Conservation (phyloP, 1,139 yeast genomes). For the Kodamaea derodonti region DNA sequence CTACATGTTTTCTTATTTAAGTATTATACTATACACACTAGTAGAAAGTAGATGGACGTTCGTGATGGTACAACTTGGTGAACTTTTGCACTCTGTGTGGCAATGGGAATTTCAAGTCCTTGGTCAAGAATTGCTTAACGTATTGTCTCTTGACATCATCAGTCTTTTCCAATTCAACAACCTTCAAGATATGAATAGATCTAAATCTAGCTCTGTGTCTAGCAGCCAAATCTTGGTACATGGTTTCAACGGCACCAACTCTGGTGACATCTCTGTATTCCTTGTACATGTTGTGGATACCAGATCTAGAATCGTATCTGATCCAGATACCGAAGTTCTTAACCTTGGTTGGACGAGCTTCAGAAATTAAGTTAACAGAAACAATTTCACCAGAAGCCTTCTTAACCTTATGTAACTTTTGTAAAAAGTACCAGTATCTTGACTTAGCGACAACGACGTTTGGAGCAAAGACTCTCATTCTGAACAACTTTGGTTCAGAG, state of each 20-base stretch:
- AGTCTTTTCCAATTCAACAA: slow-evolving; percentile 96
- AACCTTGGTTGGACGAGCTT: slow-evolving; percentile 97
- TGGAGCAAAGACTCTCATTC: slow-evolving; percentile 99
- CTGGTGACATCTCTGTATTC: slow-evolving; percentile 99
- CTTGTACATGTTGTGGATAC: slow-evolving; percentile 99
- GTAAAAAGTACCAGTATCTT: slow-evolving; percentile 99
- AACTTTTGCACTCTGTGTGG: slow-evolving; percentile 98
- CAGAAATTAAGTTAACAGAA: slow-evolving; percentile 85
- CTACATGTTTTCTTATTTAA: too few species aligned
- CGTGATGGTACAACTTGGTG: slow-evolving; percentile 81
- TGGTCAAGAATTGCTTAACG: slow-evolving; percentile 94
- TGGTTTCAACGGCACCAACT: slow-evolving; percentile 97
- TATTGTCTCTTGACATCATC: slow-evolving; percentile 99
- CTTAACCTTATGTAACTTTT: slow-evolving; percentile 99
- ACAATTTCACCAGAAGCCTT: slow-evolving; percentile 99
- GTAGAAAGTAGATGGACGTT: slow-evolving; percentile 97
- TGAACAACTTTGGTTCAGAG: slow-evolving; percentile 99
- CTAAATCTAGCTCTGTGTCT: slow-evolving; percentile 99
- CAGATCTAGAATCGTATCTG: slow-evolving; percentile 99
- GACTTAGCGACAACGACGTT: slow-evolving; percentile 99
- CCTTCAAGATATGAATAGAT: slow-evolving; percentile 97
- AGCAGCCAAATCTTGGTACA: slow-evolving; percentile 99
- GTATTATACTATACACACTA: too few species aligned
- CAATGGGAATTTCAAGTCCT: slow-evolving; percentile 99
- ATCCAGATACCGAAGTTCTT: slow-evolving; percentile 99